Evolutionary conservation across 73 alveolate genomes (phyloP).

Genomic region (Diophrys appendiculata): DNA sequence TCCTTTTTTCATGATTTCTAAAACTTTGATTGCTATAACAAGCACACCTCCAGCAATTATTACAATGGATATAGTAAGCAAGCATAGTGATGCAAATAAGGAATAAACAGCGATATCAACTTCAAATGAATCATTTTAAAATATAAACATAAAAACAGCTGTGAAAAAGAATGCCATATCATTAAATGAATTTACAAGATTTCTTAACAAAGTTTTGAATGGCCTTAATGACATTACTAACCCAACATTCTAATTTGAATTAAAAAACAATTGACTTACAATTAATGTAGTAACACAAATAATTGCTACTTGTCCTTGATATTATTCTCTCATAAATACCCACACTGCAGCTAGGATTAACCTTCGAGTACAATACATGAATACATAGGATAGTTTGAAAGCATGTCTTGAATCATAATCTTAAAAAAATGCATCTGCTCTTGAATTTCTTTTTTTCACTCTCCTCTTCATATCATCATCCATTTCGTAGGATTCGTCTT

Average conservation of each 20-base stretch:
- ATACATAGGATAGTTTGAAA: neutral
- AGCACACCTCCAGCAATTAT: neutral
- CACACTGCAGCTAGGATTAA: neutral
- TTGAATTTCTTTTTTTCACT: no score
- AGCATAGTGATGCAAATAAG: neutral
- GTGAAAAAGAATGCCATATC: neutral
- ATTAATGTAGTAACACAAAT: neutral
- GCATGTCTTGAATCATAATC: neutral
- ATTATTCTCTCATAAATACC: neutral
- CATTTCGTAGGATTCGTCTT: neutral
- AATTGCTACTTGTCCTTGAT: neutral
- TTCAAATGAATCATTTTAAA: neutral
- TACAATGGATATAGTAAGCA: neutral
- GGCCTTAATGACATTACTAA: neutral
- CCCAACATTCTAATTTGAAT: neutral
- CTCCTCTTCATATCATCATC: neutral
- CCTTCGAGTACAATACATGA: neutral
- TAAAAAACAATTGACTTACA: neutral
- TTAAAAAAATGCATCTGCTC: neutral
- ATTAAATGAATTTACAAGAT: no score
- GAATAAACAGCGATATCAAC: neutral
- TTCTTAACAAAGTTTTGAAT: neutral
- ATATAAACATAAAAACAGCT: neutral
- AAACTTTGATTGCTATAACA: neutral
- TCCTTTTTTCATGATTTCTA: neutral